A percentile compares a stretch with the other conserved stretches of the same genome.
Evolutionary conservation across 306 rosid species (phyloP).

Genomic region (Acacia acuminata): DNA sequence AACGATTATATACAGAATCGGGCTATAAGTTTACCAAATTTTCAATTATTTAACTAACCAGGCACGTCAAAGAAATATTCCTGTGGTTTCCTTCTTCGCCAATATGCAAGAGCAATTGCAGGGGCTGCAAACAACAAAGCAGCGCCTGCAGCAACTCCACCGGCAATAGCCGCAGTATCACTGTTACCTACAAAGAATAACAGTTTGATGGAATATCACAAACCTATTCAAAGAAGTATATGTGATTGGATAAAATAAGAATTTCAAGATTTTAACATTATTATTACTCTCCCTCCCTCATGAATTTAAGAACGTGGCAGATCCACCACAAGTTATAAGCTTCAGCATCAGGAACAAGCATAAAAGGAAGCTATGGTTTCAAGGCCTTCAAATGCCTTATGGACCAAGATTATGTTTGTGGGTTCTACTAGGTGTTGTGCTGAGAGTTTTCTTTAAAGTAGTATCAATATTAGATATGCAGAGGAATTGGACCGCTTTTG

Average conservation of each 20-base stretch:
- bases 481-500: neutral
- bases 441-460: neutral
- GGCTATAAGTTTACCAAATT: neutral
- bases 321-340: neutral
- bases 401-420: neutral
- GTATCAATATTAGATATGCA: neutral
- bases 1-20: slow-evolving; percentile 11
- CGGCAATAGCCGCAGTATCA: slow-evolving; percentile 88
- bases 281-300: neutral
- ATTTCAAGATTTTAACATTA: slow-evolving; percentile 9
- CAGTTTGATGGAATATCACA: slow-evolving; percentile 21
- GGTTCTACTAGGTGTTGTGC: neutral
- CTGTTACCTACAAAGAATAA: slow-evolving; percentile 49
- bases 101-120: slow-evolving; percentile 86
- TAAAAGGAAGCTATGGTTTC: neutral
- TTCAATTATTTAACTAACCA: slow-evolving; percentile 59
- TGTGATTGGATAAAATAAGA: slow-evolving; percentile 20
- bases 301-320: slow-evolving; percentile 4
- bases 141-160: slow-evolving; percentile 98
- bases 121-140: slow-evolving; percentile 91
- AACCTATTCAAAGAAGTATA: slow-evolving; percentile 23
- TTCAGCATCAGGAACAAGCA: slow-evolving; percentile 5
- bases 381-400: neutral
- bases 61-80: slow-evolving; percentile 95
- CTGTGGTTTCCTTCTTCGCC: slow-evolving; percentile 72